Conservation (phyloP, 768 basidiomycete genomes). For the Trametes cinnabarina region DNA sequence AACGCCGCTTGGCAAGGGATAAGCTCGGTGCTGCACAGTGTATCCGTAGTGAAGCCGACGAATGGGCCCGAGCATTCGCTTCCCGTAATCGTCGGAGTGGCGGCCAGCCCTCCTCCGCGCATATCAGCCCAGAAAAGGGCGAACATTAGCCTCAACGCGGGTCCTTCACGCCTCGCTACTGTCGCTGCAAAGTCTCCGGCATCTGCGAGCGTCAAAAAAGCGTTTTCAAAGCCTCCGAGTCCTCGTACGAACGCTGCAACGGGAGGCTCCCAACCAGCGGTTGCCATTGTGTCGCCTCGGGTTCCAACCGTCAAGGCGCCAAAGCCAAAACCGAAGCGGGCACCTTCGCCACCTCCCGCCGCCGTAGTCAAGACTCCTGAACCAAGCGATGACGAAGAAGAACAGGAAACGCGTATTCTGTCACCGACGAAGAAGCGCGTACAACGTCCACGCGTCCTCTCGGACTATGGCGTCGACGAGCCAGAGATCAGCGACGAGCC, state of each 20-base stretch:
- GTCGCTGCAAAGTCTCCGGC: neutral
- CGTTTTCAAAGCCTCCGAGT: neutral
- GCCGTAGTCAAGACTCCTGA: neutral
- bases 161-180: neutral
- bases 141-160: neutral
- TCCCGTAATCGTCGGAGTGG: neutral
- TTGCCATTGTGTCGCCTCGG: neutral
- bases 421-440: conserved; percentile 17
- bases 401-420: conserved; percentile 8
- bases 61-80: neutral
- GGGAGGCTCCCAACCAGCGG: too few relatives aligned
- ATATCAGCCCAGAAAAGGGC: neutral
- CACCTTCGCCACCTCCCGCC: neutral
- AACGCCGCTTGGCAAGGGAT: conserved; percentile 18
- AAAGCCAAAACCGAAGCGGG: neutral
- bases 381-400: conserved; percentile 6
- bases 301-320: neutral
- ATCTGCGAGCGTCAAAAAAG: neutral
- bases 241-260: neutral
- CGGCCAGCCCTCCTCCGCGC: neutral
- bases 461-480: conserved; percentile 11
- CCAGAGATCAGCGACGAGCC: too few relatives aligned
- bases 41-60: neutral
- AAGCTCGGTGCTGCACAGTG: conserved; percentile 1
- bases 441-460: conserved; percentile 13